Evolutionary conservation across 176 grass and related monocot species (phyloP), one percentile per base, ranked within the genome.

Genomic region (Oropetium thomaeum): DNA sequence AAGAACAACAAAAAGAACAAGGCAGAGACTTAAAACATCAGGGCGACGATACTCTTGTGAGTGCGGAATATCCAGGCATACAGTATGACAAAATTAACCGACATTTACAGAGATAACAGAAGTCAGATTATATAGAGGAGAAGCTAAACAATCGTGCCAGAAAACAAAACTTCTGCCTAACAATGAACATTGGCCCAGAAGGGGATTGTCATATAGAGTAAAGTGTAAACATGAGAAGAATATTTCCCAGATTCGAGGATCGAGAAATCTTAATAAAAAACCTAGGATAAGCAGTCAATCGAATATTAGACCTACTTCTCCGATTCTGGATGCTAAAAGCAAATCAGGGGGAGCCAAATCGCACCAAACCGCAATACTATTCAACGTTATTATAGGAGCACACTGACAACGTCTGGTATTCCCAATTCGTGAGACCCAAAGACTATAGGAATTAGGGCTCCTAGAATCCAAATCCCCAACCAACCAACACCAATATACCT

Each of bases 41-140:
- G 16, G 1, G 41, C 15, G 34, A 19, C 20, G 19, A 76, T 35
- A 79, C 41, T 3, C 34, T 16, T 57, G 54, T 14, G 58, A 76
- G 58, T 35, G 73, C 20, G 29, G 65, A 65, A 57, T 55, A 76
- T 62, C 14, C 41, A 63, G 35, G 16, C 23, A 73, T 28, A n/a
- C n/a, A n/a, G n/a, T n/a, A 71, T 31, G 62, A 79, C 60, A 82
- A 65, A 67, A 84, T 20, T 0, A 42, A n/a, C 40, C 51, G 59
- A 65, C 41, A 19, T 26, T 48, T 44, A 69, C 39, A 49, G 39
- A 53, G 53, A 34, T 28, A 73, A 7, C 35, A 78, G 32, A 65
- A 3, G 63, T 75, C 12, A 20, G 28, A 79, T 67, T 58, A 59
- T 37, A 20, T 14, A 69, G 25, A 62, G 20, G 7, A 58, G 27